phyloP scores from a whole-genome alignment of 2,329 filamentous ascomycete species.

The Blastomyces parvus region DNA sequence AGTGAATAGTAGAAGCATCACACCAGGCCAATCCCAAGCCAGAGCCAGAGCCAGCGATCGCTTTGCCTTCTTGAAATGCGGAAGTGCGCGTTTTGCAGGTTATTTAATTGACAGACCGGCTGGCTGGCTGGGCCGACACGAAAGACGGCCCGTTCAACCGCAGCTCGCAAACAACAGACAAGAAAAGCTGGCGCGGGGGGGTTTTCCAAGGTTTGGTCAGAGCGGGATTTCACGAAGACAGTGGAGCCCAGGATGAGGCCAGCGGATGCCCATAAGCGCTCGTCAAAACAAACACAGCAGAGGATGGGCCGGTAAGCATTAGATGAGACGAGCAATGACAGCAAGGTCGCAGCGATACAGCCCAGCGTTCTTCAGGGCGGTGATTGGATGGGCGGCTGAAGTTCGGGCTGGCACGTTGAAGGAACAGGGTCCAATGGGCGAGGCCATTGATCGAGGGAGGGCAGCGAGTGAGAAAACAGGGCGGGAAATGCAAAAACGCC shows the following conservation, averaged over 20 bases:
- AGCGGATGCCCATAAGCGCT: background rate
- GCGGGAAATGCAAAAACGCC: background rate
- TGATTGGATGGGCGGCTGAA: background rate
- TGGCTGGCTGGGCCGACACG: background rate
- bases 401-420: background rate
- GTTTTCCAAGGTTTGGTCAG: background rate
- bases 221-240: background rate
- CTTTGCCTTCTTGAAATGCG: background rate
- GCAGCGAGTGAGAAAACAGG: background rate
- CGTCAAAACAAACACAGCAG: background rate
- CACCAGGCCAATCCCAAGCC: background rate
- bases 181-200: background rate
- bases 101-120: background rate
- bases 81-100: background rate
- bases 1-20: background rate
- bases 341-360: background rate
- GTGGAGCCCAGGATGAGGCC: background rate
- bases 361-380: background rate
- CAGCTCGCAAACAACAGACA: background rate
- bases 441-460: background rate
- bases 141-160: background rate
- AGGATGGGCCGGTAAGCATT: background rate
- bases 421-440: background rate
- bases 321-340: background rate
- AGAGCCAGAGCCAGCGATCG: background rate